These are phyloP conservation scores for Yarrowia alimentaria DNA, from an alignment of 805 yeast species.

Conservation along the genomic window DNA sequence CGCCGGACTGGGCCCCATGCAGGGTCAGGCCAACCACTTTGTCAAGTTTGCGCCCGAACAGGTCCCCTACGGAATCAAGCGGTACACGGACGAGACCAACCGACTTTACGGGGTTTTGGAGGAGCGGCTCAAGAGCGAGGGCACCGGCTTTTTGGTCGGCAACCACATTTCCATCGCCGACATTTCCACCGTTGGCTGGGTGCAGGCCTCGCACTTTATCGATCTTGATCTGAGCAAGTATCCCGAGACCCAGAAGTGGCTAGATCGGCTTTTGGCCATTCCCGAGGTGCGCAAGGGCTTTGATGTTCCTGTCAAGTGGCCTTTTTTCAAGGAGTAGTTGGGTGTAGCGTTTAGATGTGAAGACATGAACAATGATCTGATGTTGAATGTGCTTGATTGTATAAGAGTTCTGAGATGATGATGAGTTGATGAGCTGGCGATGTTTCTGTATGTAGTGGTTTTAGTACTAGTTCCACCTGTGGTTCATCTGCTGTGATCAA, in stretches of 20 bases:
- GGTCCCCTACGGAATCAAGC: slow-evolving; percentile 52
- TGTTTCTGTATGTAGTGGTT: no score
- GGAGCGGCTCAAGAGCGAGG: slow-evolving; percentile 48
- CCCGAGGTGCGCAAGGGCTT: slow-evolving; percentile 58
- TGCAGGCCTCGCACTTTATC: slow-evolving; percentile 32
- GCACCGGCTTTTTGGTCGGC: slow-evolving; percentile 56
- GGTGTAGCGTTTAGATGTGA: no score
- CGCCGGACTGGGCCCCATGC: slow-evolving; percentile 62
- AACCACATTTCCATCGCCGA: slow-evolving; percentile 58
- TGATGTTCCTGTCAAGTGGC: slow-evolving; percentile 32
- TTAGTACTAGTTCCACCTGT: no score
- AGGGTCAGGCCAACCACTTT: slow-evolving; percentile 60
- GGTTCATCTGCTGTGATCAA: no score
- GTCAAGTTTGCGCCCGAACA: slow-evolving; percentile 48
- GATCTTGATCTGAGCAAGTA: slow-evolving; percentile 36
- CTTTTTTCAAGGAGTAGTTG: slow-evolving; percentile 9
- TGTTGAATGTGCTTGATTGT: no score
- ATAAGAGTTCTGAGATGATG: no score
- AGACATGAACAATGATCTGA: no score
- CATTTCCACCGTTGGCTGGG: slow-evolving; percentile 52
- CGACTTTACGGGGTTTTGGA: slow-evolving; percentile 58
- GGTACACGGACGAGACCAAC: slow-evolving; percentile 52
- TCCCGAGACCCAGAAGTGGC: slow-evolving; percentile 82
- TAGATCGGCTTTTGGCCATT: slow-evolving; percentile 84
- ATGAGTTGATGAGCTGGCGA: no score